Evolutionary conservation across 768 basidiomycete species (phyloP), one percentile per base, ranked within the genome.

Genomic region (Scleroderma citrinum): DNA sequence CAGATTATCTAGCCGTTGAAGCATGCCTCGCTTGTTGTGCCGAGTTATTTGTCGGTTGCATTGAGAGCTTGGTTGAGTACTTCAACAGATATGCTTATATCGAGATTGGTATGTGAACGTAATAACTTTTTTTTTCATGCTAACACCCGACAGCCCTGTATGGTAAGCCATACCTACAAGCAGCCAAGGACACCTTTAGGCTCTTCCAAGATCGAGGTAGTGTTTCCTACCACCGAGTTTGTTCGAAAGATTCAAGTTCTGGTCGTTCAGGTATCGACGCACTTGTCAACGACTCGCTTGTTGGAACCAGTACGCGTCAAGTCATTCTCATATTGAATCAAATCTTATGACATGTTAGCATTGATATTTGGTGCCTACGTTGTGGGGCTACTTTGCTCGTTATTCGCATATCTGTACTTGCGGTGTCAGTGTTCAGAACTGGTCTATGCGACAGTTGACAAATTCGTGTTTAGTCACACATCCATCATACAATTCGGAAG

Each of bases 1-100:
- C 42, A 17, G 4, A 47, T 19, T n/a, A 35, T 50, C 3, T 54
- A 87, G 87, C 85, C 53, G 73, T 89, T 49, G 83, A 82, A 52
- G 82, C 83, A 0, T 82, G 81, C 57, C 68, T 91, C 41, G 86
- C 85, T 7, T 85, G 87, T 57, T 87, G 87, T 55, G 87, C 90
- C 0, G 77, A 80, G 21, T 92, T 86, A 62, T 86, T 84, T 64
- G 69, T 91, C 26, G 83, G 83, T 5, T 82, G 80, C 56, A 79
- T 92, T 51, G 78, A 88, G 56, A 69, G 66, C 26, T 35, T 86
- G 56, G 81, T 91, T 8, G 77, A 82, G 61, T 92, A 84, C 67
- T 91, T 92, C 72, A 92, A 92, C 64, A 81, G 82, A 75, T 88
- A 90, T 65, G 81, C 84, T 21, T 88, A 85, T 57, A 89, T 91